These are phyloP conservation scores for Lecanicillium sp. DNA, from an alignment of 2,329 filamentous ascomycete genomes.

Conservation along the genomic window DNA sequence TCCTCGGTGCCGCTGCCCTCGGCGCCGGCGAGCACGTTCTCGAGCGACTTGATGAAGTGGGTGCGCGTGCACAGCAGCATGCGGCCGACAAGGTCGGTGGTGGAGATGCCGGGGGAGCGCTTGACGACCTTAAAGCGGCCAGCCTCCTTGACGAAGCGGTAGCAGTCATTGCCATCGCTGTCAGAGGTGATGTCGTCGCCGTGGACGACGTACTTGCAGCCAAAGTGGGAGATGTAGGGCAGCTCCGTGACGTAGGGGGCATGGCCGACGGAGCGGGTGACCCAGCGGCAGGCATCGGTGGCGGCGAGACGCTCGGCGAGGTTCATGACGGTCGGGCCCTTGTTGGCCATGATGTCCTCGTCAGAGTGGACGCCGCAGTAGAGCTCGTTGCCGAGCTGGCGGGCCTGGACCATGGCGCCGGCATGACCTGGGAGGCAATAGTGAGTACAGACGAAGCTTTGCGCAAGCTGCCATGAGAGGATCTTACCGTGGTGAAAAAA, in stretches of 20 bases:
- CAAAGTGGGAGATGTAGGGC: constrained; percentile 91
- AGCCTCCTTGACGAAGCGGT: constrained; percentile 93
- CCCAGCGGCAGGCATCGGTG: constrained; percentile 93
- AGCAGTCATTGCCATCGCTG: constrained; percentile 89
- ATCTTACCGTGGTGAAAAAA: constrained; percentile 88
- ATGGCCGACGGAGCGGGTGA: constrained; percentile 72
- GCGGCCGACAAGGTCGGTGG: constrained; percentile 93
- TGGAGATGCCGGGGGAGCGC: constrained; percentile 91
- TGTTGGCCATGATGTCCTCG: constrained; percentile 91
- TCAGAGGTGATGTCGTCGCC: constrained; percentile 97
- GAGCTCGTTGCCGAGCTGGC: constrained; percentile 81
- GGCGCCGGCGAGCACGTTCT: constrained; percentile 59
- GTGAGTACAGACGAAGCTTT: background rate
- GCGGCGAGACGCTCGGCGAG: constrained; percentile 83
- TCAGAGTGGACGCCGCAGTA: constrained; percentile 93
- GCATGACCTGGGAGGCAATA: constrained; percentile 64
- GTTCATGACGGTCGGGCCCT: constrained; percentile 96
- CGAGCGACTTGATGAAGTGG: constrained; percentile 83
- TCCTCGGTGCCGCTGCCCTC: constrained; percentile 66
- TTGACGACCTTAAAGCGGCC: constrained; percentile 95
- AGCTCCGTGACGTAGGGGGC: constrained; percentile 94
- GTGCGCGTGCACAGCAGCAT: constrained; percentile 95
- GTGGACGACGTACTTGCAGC: constrained; percentile 92
- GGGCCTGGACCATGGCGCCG: constrained; percentile 92
- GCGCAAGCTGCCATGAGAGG: background rate